Evolutionary conservation across 2,329 filamentous ascomycete species (phyloP), one percentile per base, ranked within the genome.

Genomic region (Ophiostoma perfectum): DNA sequence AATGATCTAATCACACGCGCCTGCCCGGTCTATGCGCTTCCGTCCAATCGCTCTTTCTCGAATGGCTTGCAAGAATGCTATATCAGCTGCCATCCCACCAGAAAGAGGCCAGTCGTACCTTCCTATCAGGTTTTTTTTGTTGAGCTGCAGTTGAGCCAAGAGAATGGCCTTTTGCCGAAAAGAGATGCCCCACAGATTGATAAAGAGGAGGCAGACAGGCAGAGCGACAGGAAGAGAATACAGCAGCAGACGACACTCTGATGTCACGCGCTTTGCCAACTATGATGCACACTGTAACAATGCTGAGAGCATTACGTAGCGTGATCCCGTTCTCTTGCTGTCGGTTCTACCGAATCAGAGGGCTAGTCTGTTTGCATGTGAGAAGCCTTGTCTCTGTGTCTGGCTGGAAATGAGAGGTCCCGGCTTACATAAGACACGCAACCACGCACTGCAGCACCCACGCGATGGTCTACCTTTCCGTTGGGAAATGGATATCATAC

Each of bases 91-190:
- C 49, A 55, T 55, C 49, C 49, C 49, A 55, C 49, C 42, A 47
- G 38, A 62, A 39, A 18, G 1, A 16, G 14, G 41, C n/a, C 55
- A 55, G 62, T 44, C 36, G 36, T 41, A 38, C 42, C 49, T 66
- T 52, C 47, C 12, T 18, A 3, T 27, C 27, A 27, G 27, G 27
- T 62, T 41, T 64, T 64, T 63, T 64, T 64, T 64, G 60, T 64
- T 64, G 60, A 36, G 39, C 64, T 65, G 49, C 49, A 36, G n/a
- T 27, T n/a, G 27, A 55, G 49, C 49, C 49, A 55, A 55, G 49
- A 55, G 18, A 47, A 55, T 55, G 49, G 27, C 27, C 27, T 27
- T 27, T 27, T 27, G 27, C 27, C 27, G 49, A 55, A 18, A 55
- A 55, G 49, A 4, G 5, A 8, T 55, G 49, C 49, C 49, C 49